Base-by-base conservation (phyloP, 164 flowering plant species). In the Tetrastigma voinierianum region DNA sequence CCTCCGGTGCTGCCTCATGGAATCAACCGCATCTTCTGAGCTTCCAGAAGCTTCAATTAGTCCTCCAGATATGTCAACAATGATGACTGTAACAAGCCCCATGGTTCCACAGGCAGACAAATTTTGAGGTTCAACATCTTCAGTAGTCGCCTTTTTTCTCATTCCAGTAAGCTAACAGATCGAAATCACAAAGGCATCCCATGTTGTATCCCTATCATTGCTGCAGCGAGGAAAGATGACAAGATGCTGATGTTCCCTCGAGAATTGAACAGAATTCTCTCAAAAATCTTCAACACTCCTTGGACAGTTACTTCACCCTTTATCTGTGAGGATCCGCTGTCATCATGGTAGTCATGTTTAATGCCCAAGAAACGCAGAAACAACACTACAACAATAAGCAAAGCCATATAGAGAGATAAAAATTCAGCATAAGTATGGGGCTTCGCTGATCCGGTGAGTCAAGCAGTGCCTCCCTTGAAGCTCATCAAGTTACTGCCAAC, bases 201-300 rank as follows among this genome's bases (percentile, higher is more conserved):
- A 24, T 76, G 76, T 46, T 48, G 73, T 45, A 75, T 44, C 15
- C 76, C 72, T 54, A 75, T 20, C 45, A 72, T 48, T 21, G 52
- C 21, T 2, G 65, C 58, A 1, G 62, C 17, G 12, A 78, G 62
- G 3, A 24, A 11, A 44, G 57, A 56, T 25, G 59, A 16, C 49
- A 75, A 51, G n/a, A 51, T 54, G 16, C 58, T 66, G 55, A 54
- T 47, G 4, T 1, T 67, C 18, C 74, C 69, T 24, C 46, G 61
- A 32, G 67, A 59, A 61, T 54, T 68, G 46, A 53, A 53, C 16
- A 69, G 7, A 45, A 78, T 32, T 21, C 57, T 61, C 49, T 32
- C 40, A 32, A 78, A 51, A 20, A 57, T 47, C n/a, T 61, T 60
- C 52, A 65, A 56, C 19, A 75, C 10, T 24, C 19, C 32, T 43